Evolutionary conservation across 129 eudicot genomes (phyloP), one percentile per base, ranked within the genome.

Genomic region (Silybum marianum): DNA sequence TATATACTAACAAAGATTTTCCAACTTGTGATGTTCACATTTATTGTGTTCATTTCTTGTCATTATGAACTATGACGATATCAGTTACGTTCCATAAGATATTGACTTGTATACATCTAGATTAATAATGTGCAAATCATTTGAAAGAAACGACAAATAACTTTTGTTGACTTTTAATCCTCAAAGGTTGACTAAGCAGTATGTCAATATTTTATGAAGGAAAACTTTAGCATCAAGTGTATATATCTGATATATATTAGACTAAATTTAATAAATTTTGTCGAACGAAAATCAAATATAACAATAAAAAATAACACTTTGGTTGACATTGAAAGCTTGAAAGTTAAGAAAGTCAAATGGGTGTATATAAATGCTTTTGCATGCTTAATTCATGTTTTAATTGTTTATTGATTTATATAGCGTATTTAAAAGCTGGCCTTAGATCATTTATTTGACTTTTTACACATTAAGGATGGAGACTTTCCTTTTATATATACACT

Each of bases 371-470:
- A 72, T 51, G 72, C 62, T 76, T 51, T 19, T 76, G 77, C 65
- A 69, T 82, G 72, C 67, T 68, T 75, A 69, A 40, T 69, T 75
- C 85, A 68, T 82, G 71, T 69, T 22, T 25, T 48, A 2, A 24
- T 44, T 30, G 30, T 39, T 72, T 39, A 72, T 66, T 42, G 32
- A 32, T 82, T 54, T 58, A 77, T 70, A 26, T 65, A 22, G 19
- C 19, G 74, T 25, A 54, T 82, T 70, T 65, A 77, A 83, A 76
- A 77, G 82, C 78, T 83, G 82, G 78, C 82, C 77, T 77, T 77
- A 71, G 73, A 77, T 83, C 86, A 83, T 77, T 38, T 60, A 22
- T 77, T 76, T 77, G 86, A 83, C 86, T 83, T 77, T 77, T 58
- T 21, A 76, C 66, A 62, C 77, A 69, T 34, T 25, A 54, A 69